Conservation (phyloP, 176 grass and related monocot species). For the Oryza glumipatula region DNA sequence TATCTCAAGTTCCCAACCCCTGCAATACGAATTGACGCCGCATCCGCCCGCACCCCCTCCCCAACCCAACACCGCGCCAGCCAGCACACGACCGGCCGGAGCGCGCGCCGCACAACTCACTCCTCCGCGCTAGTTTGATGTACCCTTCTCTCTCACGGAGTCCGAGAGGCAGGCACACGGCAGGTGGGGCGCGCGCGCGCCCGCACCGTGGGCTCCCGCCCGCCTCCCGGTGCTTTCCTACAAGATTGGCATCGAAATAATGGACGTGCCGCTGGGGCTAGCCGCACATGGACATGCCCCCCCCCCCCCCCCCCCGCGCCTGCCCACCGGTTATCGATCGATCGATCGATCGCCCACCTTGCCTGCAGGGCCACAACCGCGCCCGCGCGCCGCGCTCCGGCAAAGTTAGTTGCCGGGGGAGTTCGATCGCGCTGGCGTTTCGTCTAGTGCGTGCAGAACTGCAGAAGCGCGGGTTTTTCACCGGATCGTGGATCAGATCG, state of each 20-base stretch:
- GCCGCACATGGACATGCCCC: slow-evolving; percentile 52
- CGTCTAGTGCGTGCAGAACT: neutral
- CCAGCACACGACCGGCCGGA: slow-evolving; percentile 18
- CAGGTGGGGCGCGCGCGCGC: slow-evolving; percentile 15
- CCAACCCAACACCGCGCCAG: slow-evolving; percentile 41
- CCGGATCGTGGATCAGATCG: neutral
- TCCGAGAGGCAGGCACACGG: slow-evolving; percentile 1
- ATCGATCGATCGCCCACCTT: neutral
- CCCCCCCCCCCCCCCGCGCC: no score
- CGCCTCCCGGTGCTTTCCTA: slow-evolving; percentile 38
- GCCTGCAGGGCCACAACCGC: no score
- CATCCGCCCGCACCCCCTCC: slow-evolving; percentile 30
- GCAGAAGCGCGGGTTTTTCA: neutral
- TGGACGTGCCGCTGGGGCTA: slow-evolving; percentile 31
- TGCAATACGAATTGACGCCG: slow-evolving; percentile 33
- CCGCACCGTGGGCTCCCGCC: slow-evolving; percentile 25
- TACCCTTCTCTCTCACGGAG: slow-evolving; percentile 19
- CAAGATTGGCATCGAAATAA: slow-evolving; percentile 54
- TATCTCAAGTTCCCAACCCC: slow-evolving; percentile 9
- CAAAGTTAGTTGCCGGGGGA: slow-evolving; percentile 32
- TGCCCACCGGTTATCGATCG: neutral
- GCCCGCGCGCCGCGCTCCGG: neutral
- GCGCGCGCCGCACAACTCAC: neutral
- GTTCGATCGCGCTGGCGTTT: neutral
- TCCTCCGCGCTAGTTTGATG: neutral